phyloP scores from a whole-genome alignment of 2,329 filamentous ascomycete genomes.

The Coniella lustricola region DNA sequence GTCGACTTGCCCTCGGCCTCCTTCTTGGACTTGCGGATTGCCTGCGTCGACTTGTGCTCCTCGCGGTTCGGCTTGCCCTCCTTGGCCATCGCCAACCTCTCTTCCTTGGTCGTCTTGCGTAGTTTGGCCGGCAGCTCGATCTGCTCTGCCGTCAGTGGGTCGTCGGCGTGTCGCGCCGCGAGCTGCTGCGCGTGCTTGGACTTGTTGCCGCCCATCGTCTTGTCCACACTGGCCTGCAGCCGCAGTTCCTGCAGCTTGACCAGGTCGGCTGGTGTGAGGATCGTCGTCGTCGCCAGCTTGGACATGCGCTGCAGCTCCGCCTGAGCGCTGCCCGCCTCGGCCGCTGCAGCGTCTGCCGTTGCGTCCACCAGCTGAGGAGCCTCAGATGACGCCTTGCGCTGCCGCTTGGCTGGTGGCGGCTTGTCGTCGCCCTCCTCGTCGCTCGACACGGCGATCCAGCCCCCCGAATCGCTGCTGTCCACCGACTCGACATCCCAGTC shows the following conservation, averaged over 20 bases:
- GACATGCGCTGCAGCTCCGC: conserved; percentile 47
- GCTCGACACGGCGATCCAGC: conserved; percentile 81
- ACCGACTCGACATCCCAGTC: conserved; percentile 57
- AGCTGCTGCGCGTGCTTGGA: conserved; percentile 43
- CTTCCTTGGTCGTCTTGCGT: conserved; percentile 81
- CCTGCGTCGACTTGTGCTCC: conserved; percentile 80
- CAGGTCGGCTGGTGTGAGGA: conserved; percentile 93
- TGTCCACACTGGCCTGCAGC: conserved; percentile 63
- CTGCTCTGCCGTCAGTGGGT: conserved; percentile 81
- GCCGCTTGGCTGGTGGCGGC: conserved; percentile 54
- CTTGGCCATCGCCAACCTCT: conserved; percentile 74
- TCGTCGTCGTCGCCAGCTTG: conserved; percentile 82
- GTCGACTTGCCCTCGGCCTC: conserved; percentile 85
- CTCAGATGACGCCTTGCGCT: conserved; percentile 34
- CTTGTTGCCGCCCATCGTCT: conserved; percentile 41
- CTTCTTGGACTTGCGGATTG: conserved; percentile 81
- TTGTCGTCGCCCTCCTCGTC: conserved; percentile 76
- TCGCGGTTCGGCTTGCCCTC: conserved; percentile 72
- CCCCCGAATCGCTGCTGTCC: conserved; percentile 64
- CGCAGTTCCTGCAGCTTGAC: conserved; percentile 88
- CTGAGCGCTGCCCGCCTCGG: conserved; percentile 37
- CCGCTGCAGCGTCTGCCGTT: no score
- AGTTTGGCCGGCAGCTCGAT: conserved; percentile 82
- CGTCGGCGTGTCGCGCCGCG: conserved; percentile 65
- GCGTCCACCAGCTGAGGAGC: conserved; percentile 25